These are phyloP conservation scores for Diplodia sapinea DNA, from an alignment of 2,329 filamentous ascomycete genomes.

Conservation along the genomic window DNA sequence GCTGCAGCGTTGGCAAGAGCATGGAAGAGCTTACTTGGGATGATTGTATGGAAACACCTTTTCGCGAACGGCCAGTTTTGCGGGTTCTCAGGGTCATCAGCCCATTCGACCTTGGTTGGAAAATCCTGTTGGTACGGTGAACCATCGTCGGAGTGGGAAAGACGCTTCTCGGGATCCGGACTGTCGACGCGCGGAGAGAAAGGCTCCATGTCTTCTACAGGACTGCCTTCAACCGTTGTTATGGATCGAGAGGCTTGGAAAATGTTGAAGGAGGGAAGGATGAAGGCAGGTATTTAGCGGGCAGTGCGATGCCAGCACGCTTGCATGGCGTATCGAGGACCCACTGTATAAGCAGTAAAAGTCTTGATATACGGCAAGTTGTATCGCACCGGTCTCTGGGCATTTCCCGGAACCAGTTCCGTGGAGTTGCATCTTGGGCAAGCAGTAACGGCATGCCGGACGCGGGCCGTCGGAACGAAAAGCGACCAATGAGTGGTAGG, in stretches of 20 bases:
- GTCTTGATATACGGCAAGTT: conserved; percentile 11
- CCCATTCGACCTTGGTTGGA: conserved; percentile 57
- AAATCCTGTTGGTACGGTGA: conserved; percentile 31
- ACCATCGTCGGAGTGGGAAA: conserved; percentile 9
- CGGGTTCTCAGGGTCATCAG: conserved; percentile 72
- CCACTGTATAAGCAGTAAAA: conserved; percentile 13
- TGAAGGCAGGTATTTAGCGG: conserved; percentile 6
- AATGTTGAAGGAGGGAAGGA: neutral
- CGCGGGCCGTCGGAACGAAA: neutral
- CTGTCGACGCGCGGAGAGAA: conserved; percentile 4
- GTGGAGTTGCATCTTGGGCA: neutral
- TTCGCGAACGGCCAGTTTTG: conserved; percentile 74
- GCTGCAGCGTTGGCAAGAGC: conserved; percentile 61
- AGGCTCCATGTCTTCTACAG: neutral
- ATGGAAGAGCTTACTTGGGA: conserved; percentile 15
- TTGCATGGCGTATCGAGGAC: conserved; percentile 10
- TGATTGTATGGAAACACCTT: conserved; percentile 53
- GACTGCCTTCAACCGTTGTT: neutral
- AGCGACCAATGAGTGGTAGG: neutral
- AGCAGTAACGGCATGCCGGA: conserved; percentile 24
- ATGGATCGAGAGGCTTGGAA: no score
- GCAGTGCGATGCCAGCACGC: neutral
- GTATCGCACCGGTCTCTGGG: conserved; percentile 17
- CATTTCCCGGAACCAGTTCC: neutral
- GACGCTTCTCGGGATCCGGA: conserved; percentile 14